phyloP scores from a whole-genome alignment of 805 yeast genomes.

The Candida schatavii region DNA sequence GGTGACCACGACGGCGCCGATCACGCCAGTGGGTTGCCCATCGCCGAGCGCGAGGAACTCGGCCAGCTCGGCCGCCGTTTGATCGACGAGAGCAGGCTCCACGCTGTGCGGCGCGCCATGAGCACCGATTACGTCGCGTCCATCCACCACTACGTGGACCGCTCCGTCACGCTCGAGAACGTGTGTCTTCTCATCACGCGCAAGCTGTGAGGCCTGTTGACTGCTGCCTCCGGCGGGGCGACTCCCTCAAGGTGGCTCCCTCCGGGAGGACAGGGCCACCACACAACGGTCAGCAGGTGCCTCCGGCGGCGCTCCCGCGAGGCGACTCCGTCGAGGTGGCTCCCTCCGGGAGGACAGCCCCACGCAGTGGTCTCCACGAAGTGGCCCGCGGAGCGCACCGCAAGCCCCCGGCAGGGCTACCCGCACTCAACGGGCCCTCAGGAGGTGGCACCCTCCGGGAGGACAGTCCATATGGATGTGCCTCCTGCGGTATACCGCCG shows the following conservation, averaged over 20 bases:
- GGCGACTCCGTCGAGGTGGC: background rate
- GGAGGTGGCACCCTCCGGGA: background rate
- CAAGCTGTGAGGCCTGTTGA: background rate
- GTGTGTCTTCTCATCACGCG: constrained; percentile 43
- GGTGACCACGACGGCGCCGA: constrained; percentile 32
- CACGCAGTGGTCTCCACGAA: background rate
- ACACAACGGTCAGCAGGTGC: too few species aligned
- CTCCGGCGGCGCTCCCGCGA: too few species aligned
- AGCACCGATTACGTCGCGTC: constrained; percentile 35
- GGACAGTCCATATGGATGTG: too few species aligned
- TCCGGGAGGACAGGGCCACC: background rate
- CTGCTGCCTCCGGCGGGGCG: background rate
- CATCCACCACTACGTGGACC: constrained; percentile 57
- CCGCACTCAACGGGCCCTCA: background rate
- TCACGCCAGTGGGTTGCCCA: constrained; percentile 47
- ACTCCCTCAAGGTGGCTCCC: background rate
- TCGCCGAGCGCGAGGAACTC: constrained; percentile 48
- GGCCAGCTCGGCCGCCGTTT: constrained; percentile 72
- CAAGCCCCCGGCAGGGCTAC: background rate
- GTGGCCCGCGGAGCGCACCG: background rate
- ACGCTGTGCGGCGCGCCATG: constrained; percentile 37
- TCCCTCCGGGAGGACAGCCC: background rate
- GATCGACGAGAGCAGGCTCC: constrained; percentile 68
- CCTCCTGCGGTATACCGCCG: too few species aligned
- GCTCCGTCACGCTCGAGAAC: constrained; percentile 67